Conservation (phyloP, 495 filamentous ascomycete species). For the Daldinia bambusicola region DNA sequence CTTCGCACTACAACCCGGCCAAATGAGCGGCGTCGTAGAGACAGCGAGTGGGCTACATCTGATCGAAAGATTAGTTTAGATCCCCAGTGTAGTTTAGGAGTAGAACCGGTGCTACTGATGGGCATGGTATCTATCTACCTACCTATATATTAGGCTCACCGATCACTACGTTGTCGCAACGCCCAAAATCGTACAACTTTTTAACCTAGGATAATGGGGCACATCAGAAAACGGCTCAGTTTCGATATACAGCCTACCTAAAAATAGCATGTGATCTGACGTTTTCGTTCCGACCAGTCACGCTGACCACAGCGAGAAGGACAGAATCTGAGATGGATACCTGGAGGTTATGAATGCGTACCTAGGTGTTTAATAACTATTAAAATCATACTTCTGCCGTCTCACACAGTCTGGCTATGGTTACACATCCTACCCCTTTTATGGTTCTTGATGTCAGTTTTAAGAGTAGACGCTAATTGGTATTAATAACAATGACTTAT, state of each 20-base stretch:
- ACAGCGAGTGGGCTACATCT: conserved; percentile 96
- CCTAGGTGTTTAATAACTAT: too few relatives aligned
- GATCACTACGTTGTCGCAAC: neutral
- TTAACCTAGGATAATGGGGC: neutral
- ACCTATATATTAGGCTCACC: neutral
- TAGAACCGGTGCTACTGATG: neutral
- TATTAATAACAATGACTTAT: too few relatives aligned
- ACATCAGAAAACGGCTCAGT: neutral
- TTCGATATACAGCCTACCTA: neutral
- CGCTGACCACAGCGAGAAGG: neutral
- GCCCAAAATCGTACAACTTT: neutral
- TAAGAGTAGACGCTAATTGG: too few relatives aligned
- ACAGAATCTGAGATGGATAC: too few relatives aligned
- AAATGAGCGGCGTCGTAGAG: conserved; percentile 86
- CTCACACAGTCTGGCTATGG: neutral
- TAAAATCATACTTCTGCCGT: neutral
- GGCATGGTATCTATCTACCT: neutral
- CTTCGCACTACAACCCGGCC: conserved; percentile 83
- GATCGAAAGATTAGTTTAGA: conserved; percentile 71
- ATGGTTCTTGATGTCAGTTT: neutral
- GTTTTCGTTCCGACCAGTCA: neutral
- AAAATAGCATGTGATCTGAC: neutral
- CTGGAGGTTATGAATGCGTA: too few relatives aligned
- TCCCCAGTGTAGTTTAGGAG: neutral
- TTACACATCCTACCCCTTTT: neutral